Evolutionary conservation across 2,329 filamentous ascomycete genomes (phyloP), one percentile per base, ranked within the genome.

Genomic region (Elsinoe perseae): DNA sequence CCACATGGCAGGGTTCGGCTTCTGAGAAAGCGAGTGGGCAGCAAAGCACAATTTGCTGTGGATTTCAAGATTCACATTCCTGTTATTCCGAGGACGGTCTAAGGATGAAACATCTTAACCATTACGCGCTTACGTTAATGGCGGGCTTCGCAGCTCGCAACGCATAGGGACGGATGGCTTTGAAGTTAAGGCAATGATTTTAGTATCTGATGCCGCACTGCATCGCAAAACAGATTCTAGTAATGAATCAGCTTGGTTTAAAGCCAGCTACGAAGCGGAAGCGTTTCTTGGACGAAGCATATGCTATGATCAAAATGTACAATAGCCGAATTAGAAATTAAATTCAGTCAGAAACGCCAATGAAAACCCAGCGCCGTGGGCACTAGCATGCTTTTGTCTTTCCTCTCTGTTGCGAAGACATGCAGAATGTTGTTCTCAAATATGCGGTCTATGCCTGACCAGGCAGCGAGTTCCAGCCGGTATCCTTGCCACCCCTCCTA

Each of bases 211-310:
- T 14, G 4, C 48, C 48, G 21, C 8, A 52, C n/a, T 2, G 32
- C 30, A 14, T 38, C 48, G 30, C 16, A 18, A 25, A 12, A 52
- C n/a, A n/a, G n/a, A n/a, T n/a, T 52, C 48, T 16, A 27, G 16
- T 28, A 38, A 52, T 36, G 28, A 32, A 36, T 34, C 21, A 52
- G 48, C 48, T 52, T 8, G 20, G 48, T 30, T 36, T 30, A 38
- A 3, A 16, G 48, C 48, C 48, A 38, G 48, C 48, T 52, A 52
- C 30, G 48, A 52, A 52, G 20, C 28, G 28, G 38, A 52, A 32
- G 16, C 48, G 48, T 52, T 30, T 23, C 30, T 32, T 4, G 28
- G 48, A 52, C 48, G 48, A 25, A 27, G n/a, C n/a, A 52, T 30
- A 32, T 38, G 16, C 30, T 52, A 23, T 52, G 30, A 38, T 18